Evolutionary conservation across 164 flowering plant genomes (phyloP).

Genomic region (Protea cynaroides): DNA sequence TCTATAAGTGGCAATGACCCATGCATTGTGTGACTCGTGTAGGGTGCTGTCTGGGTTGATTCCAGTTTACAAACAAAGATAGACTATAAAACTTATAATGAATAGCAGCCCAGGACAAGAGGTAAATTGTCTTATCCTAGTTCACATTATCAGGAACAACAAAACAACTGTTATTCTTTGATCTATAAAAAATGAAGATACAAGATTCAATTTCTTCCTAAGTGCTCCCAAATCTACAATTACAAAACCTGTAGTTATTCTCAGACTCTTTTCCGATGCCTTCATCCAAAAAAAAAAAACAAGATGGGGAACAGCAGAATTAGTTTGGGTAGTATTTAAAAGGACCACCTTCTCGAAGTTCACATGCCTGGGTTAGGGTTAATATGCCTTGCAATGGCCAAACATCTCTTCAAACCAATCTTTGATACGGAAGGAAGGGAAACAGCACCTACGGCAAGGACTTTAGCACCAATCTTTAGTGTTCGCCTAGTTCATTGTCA

Average conservation of each 20-base stretch:
- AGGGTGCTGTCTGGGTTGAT: neutral
- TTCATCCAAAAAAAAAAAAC: conserved; percentile 3
- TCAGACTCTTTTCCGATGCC: neutral
- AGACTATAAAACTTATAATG: neutral
- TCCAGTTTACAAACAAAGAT: neutral
- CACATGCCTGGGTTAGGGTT: neutral
- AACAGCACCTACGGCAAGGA: too few species aligned
- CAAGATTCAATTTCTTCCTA: neutral
- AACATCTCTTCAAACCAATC: neutral
- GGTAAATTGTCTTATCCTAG: too few species aligned
- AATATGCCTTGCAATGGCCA: neutral
- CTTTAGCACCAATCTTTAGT: neutral
- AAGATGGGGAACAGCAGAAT: conserved; percentile 6
- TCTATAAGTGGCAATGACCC: neutral
- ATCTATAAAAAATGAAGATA: neutral
- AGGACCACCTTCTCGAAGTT: conserved; percentile 3
- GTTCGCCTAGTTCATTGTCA: conserved; percentile 9
- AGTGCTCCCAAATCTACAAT: conserved; percentile 5
- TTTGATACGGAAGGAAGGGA: neutral
- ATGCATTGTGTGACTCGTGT: neutral
- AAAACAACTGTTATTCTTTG: neutral
- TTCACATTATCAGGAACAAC: conserved; percentile 1
- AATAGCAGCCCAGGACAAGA: too few species aligned
- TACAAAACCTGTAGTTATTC: conserved; percentile 9
- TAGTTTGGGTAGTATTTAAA: neutral